Percentiles rank a stretch among this genome's conserved stretches.
phyloP scores from a whole-genome alignment of 306 rosid genomes.

The Erythrophleum fordii region DNA sequence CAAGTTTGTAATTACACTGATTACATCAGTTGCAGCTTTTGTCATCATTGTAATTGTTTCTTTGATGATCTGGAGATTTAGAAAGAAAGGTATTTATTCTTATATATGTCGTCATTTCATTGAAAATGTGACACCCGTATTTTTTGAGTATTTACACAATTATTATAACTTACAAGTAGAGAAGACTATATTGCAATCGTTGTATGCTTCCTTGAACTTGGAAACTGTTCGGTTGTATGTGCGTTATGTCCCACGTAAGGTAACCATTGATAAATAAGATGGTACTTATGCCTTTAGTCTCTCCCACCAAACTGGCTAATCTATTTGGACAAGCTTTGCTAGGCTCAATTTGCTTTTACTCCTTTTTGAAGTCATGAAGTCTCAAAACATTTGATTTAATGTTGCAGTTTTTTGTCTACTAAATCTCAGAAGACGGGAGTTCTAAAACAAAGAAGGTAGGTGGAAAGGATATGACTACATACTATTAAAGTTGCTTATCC shows the following conservation, averaged over 20 bases:
- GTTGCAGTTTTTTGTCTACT: background rate
- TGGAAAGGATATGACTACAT: no score
- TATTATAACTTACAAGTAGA: background rate
- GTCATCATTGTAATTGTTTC: background rate
- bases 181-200: background rate
- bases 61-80: background rate
- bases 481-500: no score
- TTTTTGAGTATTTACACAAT: background rate
- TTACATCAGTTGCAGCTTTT: background rate
- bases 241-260: no score
- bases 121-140: background rate
- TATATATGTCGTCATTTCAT: background rate
- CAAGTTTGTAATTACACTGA: background rate
- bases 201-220: background rate
- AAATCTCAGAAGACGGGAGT: background rate
- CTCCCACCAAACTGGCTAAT: no score
- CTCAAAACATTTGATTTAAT: no score
- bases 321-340: no score
- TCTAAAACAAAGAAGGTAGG: background rate
- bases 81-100: background rate
- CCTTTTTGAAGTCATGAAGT: background rate
- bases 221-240: no score
- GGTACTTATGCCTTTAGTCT: no score
- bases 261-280: no score
- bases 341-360: no score